Evolutionary conservation across 106 monocot genomes (phyloP), one percentile per base, ranked within the genome.

Genomic region (Vanilla planifolia): DNA sequence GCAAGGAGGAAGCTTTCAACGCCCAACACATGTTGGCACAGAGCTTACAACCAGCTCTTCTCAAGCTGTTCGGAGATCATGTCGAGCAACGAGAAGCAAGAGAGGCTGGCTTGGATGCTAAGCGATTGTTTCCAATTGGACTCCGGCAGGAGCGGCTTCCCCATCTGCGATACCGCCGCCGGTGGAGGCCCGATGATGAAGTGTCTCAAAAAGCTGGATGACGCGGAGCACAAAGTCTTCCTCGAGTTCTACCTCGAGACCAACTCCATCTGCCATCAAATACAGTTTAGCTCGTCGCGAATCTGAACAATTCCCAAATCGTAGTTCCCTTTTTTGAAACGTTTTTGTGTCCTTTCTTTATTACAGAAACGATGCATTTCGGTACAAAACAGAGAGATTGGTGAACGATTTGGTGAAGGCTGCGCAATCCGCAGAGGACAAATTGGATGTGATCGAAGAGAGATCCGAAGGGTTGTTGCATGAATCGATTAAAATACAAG

Each of bases 221-320:
- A 85, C 26, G 64, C 52, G n/a, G 85, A 94, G 57, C 74, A 83
- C 11, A 74, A 75, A 33, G 72, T 77, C 27, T 94, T 85, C 43
- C 85, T 79, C 28, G 79, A 77, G 39, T 94, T 85, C 67, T 94
- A 82, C 56, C 70, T 82, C 23, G 73, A 89, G 59, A 83, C 89
- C 59, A 85, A 94, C 58, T 70, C 78, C 16, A 77, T 94, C 25
- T 94, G 93, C 72, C 82, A 94, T 63, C 93, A 85, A 48, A 62
- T 94, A 34, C 93, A 94, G 93, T 94, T 44, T 67, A 66, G 48
- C 61, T 25, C 5, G 0, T 44, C 28, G 32, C n/a, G 5, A 3
- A 1, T 57, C 10, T 37, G 37, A 37, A 37, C 10, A 6, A 6
- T 36, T 35, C 0, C 11, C 14, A 1, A 29, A 32, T 30, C n/a